phyloP scores from a whole-genome alignment of 148 eudicot species.

The Euryodendron excelsum region DNA sequence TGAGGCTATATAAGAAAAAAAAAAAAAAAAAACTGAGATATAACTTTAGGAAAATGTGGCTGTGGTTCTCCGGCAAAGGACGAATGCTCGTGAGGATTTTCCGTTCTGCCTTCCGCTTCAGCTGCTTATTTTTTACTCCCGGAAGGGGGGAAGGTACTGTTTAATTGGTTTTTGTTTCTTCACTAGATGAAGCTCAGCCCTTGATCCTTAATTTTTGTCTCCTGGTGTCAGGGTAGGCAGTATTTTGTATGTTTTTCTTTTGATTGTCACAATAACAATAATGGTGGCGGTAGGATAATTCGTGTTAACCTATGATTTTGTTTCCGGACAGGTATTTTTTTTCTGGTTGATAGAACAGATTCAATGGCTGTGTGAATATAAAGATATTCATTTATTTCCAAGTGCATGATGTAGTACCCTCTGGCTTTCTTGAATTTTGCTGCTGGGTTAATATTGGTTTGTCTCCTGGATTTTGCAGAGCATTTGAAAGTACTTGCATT shows the following conservation, averaged over 20 bases:
- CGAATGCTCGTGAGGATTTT: not conserved
- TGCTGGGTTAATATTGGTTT: not conserved
- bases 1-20: not conserved
- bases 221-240: constrained; percentile 13
- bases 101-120: not conserved
- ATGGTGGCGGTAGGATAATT: too few species aligned
- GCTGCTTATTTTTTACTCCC: constrained; percentile 10
- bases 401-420: not conserved
- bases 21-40: not conserved
- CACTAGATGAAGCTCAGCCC: constrained; percentile 11
- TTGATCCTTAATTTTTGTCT: constrained; percentile 19
- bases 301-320: not conserved
- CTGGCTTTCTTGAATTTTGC: not conserved
- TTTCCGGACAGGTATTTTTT: not conserved
- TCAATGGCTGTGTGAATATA: constrained; percentile 2
- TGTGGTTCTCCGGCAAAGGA: not conserved
- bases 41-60: not conserved
- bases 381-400: not conserved
- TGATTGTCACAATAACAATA: not conserved
- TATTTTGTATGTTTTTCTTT: constrained; percentile 18
- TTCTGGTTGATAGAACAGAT: not conserved
- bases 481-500: not conserved
- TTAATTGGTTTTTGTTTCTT: constrained; percentile 6
- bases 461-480: not conserved
- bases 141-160: not conserved